Base-by-base conservation (phyloP, 768 basidiomycete species). In the Agrocybe praecox region DNA sequence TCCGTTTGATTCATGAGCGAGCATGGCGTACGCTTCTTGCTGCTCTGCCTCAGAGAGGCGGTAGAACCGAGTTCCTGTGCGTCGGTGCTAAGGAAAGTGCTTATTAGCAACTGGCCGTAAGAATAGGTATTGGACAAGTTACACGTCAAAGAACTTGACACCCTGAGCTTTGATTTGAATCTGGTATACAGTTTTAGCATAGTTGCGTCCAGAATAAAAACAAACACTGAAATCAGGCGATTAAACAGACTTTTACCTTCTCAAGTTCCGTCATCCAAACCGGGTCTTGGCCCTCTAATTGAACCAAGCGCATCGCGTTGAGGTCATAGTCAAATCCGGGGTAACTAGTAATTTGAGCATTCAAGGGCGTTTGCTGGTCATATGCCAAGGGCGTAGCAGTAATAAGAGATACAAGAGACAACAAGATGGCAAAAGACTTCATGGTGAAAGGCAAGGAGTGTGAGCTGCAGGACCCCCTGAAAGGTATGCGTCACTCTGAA, bases 251-350 rank as follows among this genome's bases (percentile, higher is more conserved):
- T 46, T 32, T 9, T 51, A 89, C 90, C 87, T 96, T 97, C 63
- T 95, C 88, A n/a, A 90, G 73, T 72, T 97, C 95, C 14, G 93
- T 84, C 76, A 94, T 89, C 88, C 85, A 89, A 50, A 88, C 81
- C 3, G 92, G 88, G 11, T 76, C 75, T 65, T 85, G 75, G 33
- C 82, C 89, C 52, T 88, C 83, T 66, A 92, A 76, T 69, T 93
- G 84, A 50, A 96, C 86, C 52, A 95, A 81, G 49, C 94, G 83
- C 51, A 77, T 77, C 45, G 83, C 89, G 56, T 81, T 78, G 52
- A 96, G 77, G 74, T 95, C 88, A 57, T 93, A 77, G 68, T 80
- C 76, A 69, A 88, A 91, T 48, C 88, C 90, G 12, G 85, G 76
- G 58, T 81, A 75, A 14, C 63, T 66, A 45, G 68, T 63, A 49